A percentile compares a stretch with the other conserved stretches of the same genome.
phyloP scores from a whole-genome alignment of 2,329 filamentous ascomycete species.

The Claviceps humidiphila region DNA sequence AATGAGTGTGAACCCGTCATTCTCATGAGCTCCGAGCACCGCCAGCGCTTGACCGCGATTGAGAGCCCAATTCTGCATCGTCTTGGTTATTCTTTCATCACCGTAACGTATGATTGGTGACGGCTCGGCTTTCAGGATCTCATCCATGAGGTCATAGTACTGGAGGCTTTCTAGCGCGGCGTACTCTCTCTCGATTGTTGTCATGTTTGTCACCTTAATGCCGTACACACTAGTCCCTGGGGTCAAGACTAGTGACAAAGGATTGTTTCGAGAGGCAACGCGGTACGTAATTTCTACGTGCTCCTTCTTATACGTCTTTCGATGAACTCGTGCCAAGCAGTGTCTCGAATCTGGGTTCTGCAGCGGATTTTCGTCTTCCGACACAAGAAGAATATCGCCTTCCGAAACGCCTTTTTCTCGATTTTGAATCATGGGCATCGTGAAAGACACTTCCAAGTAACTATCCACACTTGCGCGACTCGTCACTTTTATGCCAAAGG shows the following conservation, averaged over 20 bases:
- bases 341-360: slow-evolving; percentile 53
- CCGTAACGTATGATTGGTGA: slow-evolving; percentile 76
- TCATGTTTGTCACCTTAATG: slow-evolving; percentile 82
- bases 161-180: slow-evolving; percentile 80
- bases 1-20: slow-evolving; percentile 92
- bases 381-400: slow-evolving; percentile 81
- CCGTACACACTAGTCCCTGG: slow-evolving; percentile 60
- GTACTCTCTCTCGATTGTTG: slow-evolving; percentile 88
- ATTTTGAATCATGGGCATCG: slow-evolving; percentile 56
- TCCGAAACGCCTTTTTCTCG: slow-evolving; percentile 64
- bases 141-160: slow-evolving; percentile 91
- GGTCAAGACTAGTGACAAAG: slow-evolving; percentile 48
- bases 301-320: slow-evolving; percentile 67
- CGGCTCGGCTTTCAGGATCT: slow-evolving; percentile 79
- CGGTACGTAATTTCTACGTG: slow-evolving; percentile 77
- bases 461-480: slow-evolving; percentile 84
- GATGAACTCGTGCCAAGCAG: slow-evolving; percentile 74
- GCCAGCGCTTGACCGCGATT: slow-evolving; percentile 86
- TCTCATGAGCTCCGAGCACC: slow-evolving; percentile 81
- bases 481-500: slow-evolving; percentile 77
- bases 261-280: slow-evolving; percentile 53
- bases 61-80: slow-evolving; percentile 66
- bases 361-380: slow-evolving; percentile 59
- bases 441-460: slow-evolving; percentile 82
- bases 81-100: slow-evolving; percentile 54